Evolutionary conservation across 192 early-diverging fungal species (phyloP), one percentile per base, ranked within the genome.

Genomic region (Linnemannia elongata): DNA sequence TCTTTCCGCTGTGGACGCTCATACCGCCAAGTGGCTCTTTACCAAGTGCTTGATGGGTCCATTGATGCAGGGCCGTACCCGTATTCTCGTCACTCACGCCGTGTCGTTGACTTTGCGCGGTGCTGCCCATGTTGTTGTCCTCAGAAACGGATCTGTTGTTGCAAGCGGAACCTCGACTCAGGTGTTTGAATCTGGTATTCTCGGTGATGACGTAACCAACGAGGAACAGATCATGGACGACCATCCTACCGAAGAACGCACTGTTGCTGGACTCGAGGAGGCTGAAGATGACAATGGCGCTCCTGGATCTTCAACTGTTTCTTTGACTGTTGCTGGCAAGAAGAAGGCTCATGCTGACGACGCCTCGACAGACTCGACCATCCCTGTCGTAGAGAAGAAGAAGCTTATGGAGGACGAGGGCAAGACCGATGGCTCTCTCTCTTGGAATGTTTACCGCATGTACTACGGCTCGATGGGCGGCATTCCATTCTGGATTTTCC

Each of bases 81-180:
- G 95, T n/a, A 90, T 99, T 33, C 88, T 99, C 27, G 98, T 99
- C 13, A 97, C 97, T 0, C 98, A 99, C 87, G 94, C 96, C 55
- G 93, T 96, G 24, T 86, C 93, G 1, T 76, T 94, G 42, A 95
- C 94, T 42, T 79, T 96, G 36, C 88, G 88, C 47, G 89, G 89
- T 39, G 94, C 94, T 55, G 87, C 82, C 30, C 83, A 91, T 72
- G 90, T 97, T 42, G 92, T 94, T 36, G 93, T 91, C 13, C 63
- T 97, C 80, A 83, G 88, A n/a, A 91, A 94, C 33, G 95, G 95
- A 72, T 81, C 87, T 0, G 90, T 96, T 30, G 77, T 89, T 18
- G 79, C 88, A 10, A 85, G 82, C 63, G 95, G 95, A 20, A 70
- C 85, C 4, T 90, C 94, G 0, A 55, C 78, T 3, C 89, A 93